These are phyloP conservation scores for Neohortaea acidophila DNA, from an alignment of 495 filamentous ascomycete genomes.

Conservation along the genomic window DNA sequence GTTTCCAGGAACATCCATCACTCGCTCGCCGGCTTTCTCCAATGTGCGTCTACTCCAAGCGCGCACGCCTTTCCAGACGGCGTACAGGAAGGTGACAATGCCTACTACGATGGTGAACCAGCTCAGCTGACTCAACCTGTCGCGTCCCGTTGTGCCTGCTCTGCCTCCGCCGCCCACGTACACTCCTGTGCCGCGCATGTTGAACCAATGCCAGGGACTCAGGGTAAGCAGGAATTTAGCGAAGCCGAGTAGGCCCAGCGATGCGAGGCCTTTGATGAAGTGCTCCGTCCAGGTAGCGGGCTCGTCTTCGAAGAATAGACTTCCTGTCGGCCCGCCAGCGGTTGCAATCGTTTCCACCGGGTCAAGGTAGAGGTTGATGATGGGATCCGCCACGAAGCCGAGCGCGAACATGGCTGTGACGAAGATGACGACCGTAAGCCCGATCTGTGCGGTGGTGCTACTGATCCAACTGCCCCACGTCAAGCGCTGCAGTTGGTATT, in stretches of 20 bases:
- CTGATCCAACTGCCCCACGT: slow-evolving; percentile 59
- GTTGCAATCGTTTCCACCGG: slow-evolving; percentile 40
- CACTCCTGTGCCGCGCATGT: slow-evolving; percentile 41
- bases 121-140: slow-evolving; percentile 56
- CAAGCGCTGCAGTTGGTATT: slow-evolving; percentile 68
- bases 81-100: slow-evolving; percentile 64
- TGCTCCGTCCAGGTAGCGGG: slow-evolving; percentile 56
- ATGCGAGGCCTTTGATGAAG: slow-evolving; percentile 73
- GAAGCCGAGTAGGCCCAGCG: slow-evolving; percentile 72
- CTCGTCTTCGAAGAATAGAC: slow-evolving; percentile 28
- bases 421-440: slow-evolving; percentile 54
- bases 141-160: slow-evolving; percentile 46
- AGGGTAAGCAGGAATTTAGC: slow-evolving; percentile 62
- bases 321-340: slow-evolving; percentile 15
- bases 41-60: slow-evolving; percentile 52
- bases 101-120: slow-evolving; percentile 68
- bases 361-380: slow-evolving; percentile 77
- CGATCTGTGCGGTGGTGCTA: slow-evolving; percentile 46
- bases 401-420: slow-evolving; percentile 56
- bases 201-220: slow-evolving; percentile 63
- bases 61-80: slow-evolving; percentile 64
- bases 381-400: slow-evolving; percentile 84
- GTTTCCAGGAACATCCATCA: slow-evolving; percentile 69
- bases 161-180: slow-evolving; percentile 33
- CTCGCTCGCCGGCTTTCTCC: slow-evolving; percentile 58